Conservation (phyloP, 1,284 basidiomycete species). For the Blastosporella zonata region DNA sequence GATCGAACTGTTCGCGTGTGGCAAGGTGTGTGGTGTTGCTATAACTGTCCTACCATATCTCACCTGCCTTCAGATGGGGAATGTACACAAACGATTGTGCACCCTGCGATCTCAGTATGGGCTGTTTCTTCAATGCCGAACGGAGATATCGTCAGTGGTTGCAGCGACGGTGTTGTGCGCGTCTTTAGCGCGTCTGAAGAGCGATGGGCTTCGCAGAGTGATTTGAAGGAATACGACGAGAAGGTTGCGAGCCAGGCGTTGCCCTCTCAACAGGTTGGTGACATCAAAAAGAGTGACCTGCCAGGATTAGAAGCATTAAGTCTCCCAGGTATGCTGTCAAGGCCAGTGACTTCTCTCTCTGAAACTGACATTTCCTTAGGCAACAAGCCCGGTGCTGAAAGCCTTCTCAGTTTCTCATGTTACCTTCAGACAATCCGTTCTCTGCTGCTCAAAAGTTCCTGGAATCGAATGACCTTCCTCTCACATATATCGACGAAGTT, state of each 20-base stretch:
- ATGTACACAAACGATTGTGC: constrained; percentile 82
- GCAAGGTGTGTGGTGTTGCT: constrained; percentile 31
- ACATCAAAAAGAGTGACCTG: constrained; percentile 87
- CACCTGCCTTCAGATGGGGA: constrained; percentile 50
- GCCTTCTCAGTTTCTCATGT: constrained; percentile 33
- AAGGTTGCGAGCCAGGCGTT: constrained; percentile 70
- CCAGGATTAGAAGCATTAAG: constrained; percentile 82
- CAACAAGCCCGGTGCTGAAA: constrained; percentile 87
- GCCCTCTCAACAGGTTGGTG: constrained; percentile 82
- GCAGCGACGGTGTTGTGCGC: constrained; percentile 85
- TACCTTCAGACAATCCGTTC: constrained; percentile 84
- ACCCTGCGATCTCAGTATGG: constrained; percentile 96
- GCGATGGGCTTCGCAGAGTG: constrained; percentile 69
- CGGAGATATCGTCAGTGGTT: constrained; percentile 87
- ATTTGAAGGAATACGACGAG: constrained; percentile 71
- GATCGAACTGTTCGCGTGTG: constrained; percentile 44
- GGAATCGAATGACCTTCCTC: constrained; percentile 79
- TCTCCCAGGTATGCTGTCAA: constrained; percentile 59
- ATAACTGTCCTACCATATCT: neutral
- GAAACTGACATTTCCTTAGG: constrained; percentile 43
- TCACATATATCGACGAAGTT: constrained; percentile 86
- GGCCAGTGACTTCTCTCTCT: neutral
- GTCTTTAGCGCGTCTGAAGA: constrained; percentile 80
- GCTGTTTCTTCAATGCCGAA: constrained; percentile 81
- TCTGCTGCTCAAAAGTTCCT: constrained; percentile 89